Percentiles rank a stretch among this genome's conserved stretches.
Evolutionary conservation across 1,284 basidiomycete species (phyloP).

Genomic region (Microbotryomycetes sp.): DNA sequence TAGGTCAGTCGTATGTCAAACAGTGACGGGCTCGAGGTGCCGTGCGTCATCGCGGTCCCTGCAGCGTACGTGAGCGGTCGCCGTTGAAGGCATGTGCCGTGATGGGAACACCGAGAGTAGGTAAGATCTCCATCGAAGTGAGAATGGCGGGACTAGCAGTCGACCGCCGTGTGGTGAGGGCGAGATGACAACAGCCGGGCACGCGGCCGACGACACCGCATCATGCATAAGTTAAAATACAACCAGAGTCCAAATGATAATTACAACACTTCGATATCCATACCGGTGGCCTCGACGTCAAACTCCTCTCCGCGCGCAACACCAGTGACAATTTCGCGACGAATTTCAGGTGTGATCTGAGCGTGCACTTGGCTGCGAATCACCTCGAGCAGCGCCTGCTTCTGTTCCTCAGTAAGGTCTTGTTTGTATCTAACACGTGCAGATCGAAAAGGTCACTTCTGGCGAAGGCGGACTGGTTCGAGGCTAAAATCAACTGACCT

Average conservation of each 20-base stretch:
- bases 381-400: conserved; percentile 92
- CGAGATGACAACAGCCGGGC: no score
- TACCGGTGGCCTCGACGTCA: conserved; percentile 18
- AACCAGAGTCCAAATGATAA: neutral
- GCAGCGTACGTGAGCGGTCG: conserved; percentile 68
- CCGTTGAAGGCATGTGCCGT: conserved; percentile 89
- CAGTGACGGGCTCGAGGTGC: conserved; percentile 6
- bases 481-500: conserved; percentile 53
- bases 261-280: conserved; percentile 34
- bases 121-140: neutral
- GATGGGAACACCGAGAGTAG: conserved; percentile 51
- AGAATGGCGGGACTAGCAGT: no score
- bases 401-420: conserved; percentile 96
- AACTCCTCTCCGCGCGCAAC: conserved; percentile 48
- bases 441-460: neutral
- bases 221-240: neutral
- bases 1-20: neutral
- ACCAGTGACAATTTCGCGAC: conserved; percentile 62
- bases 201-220: no score
- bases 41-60: no score
- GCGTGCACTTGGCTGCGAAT: conserved; percentile 78
- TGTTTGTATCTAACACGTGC: conserved; percentile 73
- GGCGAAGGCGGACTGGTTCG: neutral
- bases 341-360: conserved; percentile 82
- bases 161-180: no score